Base-by-base conservation (phyloP, 2,329 filamentous ascomycete genomes). In the Paraphaeosphaeria minitans region DNA sequence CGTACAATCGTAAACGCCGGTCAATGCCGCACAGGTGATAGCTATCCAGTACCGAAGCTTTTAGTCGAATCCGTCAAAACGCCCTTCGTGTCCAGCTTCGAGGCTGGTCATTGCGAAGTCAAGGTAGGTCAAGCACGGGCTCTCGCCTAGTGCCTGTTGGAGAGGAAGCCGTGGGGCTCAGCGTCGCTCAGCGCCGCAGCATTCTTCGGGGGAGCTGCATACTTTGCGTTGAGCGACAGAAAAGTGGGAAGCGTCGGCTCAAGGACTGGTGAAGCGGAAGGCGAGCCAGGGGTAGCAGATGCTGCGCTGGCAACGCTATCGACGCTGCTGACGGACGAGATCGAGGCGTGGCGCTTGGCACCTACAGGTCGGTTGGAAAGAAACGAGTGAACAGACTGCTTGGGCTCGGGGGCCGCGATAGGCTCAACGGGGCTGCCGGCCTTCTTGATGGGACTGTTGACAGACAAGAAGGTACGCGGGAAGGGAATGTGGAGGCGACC, bases 401-500 rank as follows among this genome's bases (percentile, higher is more conserved):
- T 59, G 63, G 66, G 43, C 60, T 67, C 60, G 58, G 68, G 50
- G 62, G 65, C 56, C 57, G 56, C 43, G 55, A 49, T 51, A 46
- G 57, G 27, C 39, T 24, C 42, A 41, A 46, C 22, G 42, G 46
- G 41, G 35, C 42, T 31, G 37, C 33, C 33, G 14, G 63, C 42
- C 59, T 69, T 65, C 56, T 73, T 70, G 64, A 63, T n/a, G 56
- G 68, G 69, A 56, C 70, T 68, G 67, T 76, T 76, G 68, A 76
- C 68, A 54, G 72, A 65, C 66, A 76, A 70, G 64, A 74, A 76
- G 67, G 58, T 66, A 51, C 59, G 63, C 29, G 73, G 73, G 68
- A 76, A 75, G 54, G 73, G 72, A 59, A 76, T 76, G 72, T 76
- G 72, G 72, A 67, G 63, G 53, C 63, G 66, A n/a, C 37, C 66